These are phyloP conservation scores for Cryptosporidium ryanae DNA, from an alignment of 169 alveolate genomes.

Conservation along the genomic window DNA sequence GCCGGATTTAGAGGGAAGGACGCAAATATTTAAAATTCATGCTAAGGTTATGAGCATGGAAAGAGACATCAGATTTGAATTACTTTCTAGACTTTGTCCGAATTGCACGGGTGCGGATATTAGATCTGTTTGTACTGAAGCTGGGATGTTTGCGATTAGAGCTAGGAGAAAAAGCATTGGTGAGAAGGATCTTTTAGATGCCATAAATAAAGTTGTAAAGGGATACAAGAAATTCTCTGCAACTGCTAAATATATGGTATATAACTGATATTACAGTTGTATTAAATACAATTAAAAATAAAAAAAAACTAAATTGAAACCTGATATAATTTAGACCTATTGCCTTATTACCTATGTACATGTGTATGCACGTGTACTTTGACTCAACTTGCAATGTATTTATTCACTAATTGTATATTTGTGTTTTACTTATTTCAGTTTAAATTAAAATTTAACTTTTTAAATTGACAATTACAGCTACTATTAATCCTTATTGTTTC, in stretches of 20 bases:
- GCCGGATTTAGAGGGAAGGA: conserved; percentile 97
- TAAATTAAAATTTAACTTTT: too few species aligned
- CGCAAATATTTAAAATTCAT: conserved; percentile 97
- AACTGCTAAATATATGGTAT: conserved; percentile 98
- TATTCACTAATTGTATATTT: too few species aligned
- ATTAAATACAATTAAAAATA: too few species aligned
- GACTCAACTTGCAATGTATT: too few species aligned
- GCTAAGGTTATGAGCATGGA: conserved; percentile 97
- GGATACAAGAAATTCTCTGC: conserved; percentile 98
- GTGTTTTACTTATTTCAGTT: too few species aligned
- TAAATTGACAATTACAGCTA: too few species aligned
- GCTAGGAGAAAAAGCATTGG: conserved; percentile 97
- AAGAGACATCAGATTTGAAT: conserved; percentile 95
- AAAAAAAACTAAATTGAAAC: too few species aligned
- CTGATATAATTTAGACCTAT: too few species aligned
- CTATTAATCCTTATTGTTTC: too few species aligned
- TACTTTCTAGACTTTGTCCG: conserved; percentile 97
- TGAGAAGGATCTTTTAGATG: conserved; percentile 96
- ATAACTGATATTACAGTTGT: conserved; percentile 83
- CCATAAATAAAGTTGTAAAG: conserved; percentile 96
- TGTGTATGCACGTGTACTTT: too few species aligned
- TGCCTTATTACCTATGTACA: too few species aligned
- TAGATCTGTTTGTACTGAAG: conserved; percentile 98
- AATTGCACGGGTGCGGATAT: conserved; percentile 98
- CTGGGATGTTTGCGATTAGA: conserved; percentile 99